Conservation (phyloP, 78 protist genomes). For the Blattamonas nauphoetae region DNA sequence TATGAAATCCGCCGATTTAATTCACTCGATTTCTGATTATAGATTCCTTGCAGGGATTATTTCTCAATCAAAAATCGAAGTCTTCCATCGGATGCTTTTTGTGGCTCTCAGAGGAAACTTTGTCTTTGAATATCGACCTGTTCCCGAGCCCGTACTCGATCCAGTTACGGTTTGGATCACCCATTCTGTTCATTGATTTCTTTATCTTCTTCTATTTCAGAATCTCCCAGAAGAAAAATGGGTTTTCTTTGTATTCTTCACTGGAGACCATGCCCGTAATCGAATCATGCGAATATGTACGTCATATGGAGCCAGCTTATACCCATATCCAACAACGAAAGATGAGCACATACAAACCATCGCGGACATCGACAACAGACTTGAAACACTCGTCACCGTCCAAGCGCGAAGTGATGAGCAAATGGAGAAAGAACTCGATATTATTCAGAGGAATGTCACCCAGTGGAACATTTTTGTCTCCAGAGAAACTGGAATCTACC, state of each 20-base stretch:
- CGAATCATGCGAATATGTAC: neutral
- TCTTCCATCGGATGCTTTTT: neutral
- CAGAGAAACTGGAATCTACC: slow-evolving; percentile 10
- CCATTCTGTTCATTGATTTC: too few relatives aligned
- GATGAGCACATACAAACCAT: neutral
- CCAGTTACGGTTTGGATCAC: neutral
- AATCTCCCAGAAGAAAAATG: neutral
- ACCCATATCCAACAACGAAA: neutral
- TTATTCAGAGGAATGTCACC: neutral
- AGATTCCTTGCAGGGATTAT: neutral
- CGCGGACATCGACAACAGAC: neutral
- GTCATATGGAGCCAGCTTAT: neutral
- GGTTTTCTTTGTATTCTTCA: neutral
- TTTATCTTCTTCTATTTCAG: neutral
- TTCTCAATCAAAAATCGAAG: neutral
- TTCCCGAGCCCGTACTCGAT: neutral
- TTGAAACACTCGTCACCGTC: neutral
- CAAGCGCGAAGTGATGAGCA: neutral
- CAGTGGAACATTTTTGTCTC: neutral
- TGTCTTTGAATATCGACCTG: neutral
- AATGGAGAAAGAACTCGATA: neutral
- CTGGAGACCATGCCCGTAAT: neutral
- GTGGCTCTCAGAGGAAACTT: neutral
- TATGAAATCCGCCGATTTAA: neutral
- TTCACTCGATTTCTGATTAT: neutral